Base-by-base conservation (phyloP, 257 asterid genomes). In the Solanum chilense region DNA sequence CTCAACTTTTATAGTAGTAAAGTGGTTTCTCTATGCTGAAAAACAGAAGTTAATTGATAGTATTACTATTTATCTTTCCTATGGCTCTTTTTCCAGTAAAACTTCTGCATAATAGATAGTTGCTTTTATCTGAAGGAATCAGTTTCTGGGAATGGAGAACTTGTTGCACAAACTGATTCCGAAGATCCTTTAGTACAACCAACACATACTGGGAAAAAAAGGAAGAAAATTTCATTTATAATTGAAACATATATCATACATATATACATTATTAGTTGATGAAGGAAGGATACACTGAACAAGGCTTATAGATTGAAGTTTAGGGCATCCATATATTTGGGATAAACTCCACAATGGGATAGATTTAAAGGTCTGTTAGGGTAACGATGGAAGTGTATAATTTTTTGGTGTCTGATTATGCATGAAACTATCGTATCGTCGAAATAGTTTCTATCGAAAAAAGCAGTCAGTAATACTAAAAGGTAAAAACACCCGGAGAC, bases 141-240 rank as follows among this genome's bases (percentile, higher is more conserved):
- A 89, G 56, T 96, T 90, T 58, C 88, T 89, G 14, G 96, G 95
- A 86, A 95, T 93, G 21, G 88, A 89, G 47, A 95, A 52, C 7
- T 87, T 93, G 16, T 89, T 82, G 80, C 93, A 45, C 39, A 95
- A 92, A 89, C 91, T 93, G 1, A 86, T 44, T 89, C 87, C 73
- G 92, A 94, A 0, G 98, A 95, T 39, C 94, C 98, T 92, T 94
- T 73, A 93, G 62, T 9, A 95, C 86, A 44, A 94, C 88, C 99
- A 96, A 93, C 88, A 94, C 98, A 86, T 90, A 91, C 98, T 95
- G 86, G 20, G 56, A 31, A 85, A 60, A 37, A 39, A 39, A 7
- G 4, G 37, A 74, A 39, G 45, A 16, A 21, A 41, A 23, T 39
- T 39, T 12, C 82, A 70, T 70, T 16, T 21, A 33, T 33, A 33